A percentile compares a stretch with the other conserved stretches of the same genome.
These are phyloP conservation scores for Xylariales sp. DNA, from an alignment of 2,329 filamentous ascomycete genomes.

Conservation along the genomic window DNA sequence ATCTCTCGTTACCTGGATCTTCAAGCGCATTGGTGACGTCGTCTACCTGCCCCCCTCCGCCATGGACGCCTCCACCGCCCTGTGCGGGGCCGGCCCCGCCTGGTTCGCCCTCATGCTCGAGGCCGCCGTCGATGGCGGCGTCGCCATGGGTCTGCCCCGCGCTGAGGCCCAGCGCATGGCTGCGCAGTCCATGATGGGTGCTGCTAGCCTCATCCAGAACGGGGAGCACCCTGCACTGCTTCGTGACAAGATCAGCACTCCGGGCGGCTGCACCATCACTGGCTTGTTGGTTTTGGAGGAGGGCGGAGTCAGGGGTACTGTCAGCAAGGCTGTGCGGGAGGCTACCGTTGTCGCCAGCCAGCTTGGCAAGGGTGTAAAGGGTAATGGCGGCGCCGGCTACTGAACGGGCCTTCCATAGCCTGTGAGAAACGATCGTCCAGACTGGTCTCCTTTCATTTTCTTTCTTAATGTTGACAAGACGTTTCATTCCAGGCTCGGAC, in stretches of 20 bases:
- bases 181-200: conserved; percentile 72
- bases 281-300: conserved; percentile 73
- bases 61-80: conserved; percentile 71
- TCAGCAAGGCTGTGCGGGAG: conserved; percentile 66
- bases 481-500: too few relatives aligned
- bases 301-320: conserved; percentile 60
- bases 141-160: conserved; percentile 73
- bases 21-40: conserved; percentile 68
- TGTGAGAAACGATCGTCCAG: too few relatives aligned
- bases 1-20: conserved; percentile 69
- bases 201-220: conserved; percentile 62
- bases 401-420: conserved; percentile 33
- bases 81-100: conserved; percentile 71
- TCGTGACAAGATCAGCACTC: conserved; percentile 72
- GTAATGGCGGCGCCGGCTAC: conserved; percentile 40
- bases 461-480: too few relatives aligned
- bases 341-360: conserved; percentile 66
- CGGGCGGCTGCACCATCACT: conserved; percentile 73
- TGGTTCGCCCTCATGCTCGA: conserved; percentile 75
- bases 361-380: conserved; percentile 54
- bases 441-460: too few relatives aligned
- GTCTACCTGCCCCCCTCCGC: conserved; percentile 60
- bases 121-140: conserved; percentile 70
- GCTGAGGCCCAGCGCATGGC: conserved; percentile 73
- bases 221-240: conserved; percentile 74